Evolutionary conservation across 1,139 yeast genomes (phyloP).

Genomic region (Pichia sp.): DNA sequence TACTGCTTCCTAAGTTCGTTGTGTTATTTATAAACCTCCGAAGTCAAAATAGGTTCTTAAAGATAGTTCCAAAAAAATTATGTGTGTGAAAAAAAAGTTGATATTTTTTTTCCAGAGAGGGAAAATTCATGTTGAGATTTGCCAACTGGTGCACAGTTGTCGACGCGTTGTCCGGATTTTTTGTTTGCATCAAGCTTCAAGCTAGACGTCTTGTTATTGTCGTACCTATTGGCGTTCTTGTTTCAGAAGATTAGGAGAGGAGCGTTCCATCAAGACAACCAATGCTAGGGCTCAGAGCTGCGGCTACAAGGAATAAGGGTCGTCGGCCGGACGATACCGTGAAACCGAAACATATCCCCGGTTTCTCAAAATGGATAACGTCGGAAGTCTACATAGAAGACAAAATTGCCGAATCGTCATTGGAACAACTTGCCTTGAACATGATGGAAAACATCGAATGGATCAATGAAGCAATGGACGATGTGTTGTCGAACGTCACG

Average conservation of each 20-base stretch:
- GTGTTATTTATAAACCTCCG: too few relatives aligned
- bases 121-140: not conserved
- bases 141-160: not conserved
- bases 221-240: too few relatives aligned
- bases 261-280: too few relatives aligned
- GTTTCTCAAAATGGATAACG: constrained; percentile 46
- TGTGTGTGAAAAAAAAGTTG: not conserved
- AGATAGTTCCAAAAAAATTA: too few relatives aligned
- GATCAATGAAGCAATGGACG: constrained; percentile 31
- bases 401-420: constrained; percentile 25
- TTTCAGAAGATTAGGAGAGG: too few relatives aligned
- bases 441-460: constrained; percentile 29
- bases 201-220: too few relatives aligned
- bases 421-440: constrained; percentile 26
- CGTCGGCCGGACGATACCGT: constrained; percentile 1
- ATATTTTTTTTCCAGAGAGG: not conserved
- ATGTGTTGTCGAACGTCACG: constrained; percentile 11
- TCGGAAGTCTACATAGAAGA: constrained; percentile 36
- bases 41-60: too few relatives aligned
- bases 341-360: constrained; percentile 31
- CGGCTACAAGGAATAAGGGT: constrained; percentile 6
- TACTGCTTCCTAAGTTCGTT: too few relatives aligned
- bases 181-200: too few relatives aligned
- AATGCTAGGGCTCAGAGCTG: constrained; percentile 31
- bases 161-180: too few relatives aligned